Conservation (phyloP, 345 rosid species). For the Garcia nutans region DNA sequence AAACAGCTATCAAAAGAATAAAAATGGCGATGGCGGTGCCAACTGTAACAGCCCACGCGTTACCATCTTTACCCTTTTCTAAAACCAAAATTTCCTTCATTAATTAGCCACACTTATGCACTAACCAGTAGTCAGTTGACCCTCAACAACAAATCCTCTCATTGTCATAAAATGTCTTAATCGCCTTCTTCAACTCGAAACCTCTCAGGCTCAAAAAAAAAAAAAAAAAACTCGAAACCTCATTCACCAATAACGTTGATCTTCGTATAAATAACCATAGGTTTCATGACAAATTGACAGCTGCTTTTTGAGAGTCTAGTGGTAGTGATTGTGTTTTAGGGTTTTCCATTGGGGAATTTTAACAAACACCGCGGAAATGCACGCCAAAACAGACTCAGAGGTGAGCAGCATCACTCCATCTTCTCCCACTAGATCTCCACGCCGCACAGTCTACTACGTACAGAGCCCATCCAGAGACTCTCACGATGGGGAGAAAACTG, state of each 20-base stretch:
- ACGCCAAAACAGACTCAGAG: slow-evolving; percentile 97
- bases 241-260: no score
- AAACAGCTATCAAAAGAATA: no score
- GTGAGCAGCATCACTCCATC: slow-evolving; percentile 91
- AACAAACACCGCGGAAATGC: slow-evolving; percentile 45
- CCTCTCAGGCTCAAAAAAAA: no score
- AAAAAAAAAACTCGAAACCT: no score
- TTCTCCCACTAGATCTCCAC: slow-evolving; percentile 86
- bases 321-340: neutral
- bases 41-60: slow-evolving; percentile 36
- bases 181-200: slow-evolving; percentile 2
- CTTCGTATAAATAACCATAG: no score
- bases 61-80: neutral
- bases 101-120: no score
- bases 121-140: neutral
- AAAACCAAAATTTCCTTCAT: no score
- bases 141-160: slow-evolving; percentile 3
- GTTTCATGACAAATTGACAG: neutral
- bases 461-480: slow-evolving; percentile 96
- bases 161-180: slow-evolving; percentile 4
- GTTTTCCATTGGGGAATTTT: slow-evolving; percentile 2
- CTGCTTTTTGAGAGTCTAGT: neutral
- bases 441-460: slow-evolving; percentile 85
- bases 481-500: slow-evolving; percentile 95
- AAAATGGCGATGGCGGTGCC: slow-evolving; percentile 33